Evolutionary conservation across 331 rosid species (phyloP), one percentile per base, ranked within the genome.

Genomic region (Saraca asoca): DNA sequence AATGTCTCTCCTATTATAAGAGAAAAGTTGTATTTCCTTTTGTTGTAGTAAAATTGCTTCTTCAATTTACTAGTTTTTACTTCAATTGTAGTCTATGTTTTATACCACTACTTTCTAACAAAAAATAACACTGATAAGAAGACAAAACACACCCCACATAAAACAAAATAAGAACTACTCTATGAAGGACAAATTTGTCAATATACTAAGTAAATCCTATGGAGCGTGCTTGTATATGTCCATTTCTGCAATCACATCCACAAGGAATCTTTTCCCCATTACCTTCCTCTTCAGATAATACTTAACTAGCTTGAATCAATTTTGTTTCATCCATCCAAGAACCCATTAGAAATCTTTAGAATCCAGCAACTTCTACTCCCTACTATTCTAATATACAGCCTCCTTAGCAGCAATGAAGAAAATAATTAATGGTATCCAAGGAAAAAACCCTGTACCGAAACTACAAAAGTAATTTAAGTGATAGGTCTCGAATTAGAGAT

Each of bases 201-300:
- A 17, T 15, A 39, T 74, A 91, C 96, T 96, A 44, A 91, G 91
- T 42, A 91, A 96, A 70, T 87, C 91, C 90, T 89, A 85, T 7
- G 98, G 98, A 51, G 77, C 75, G 18, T 71, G 75, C 58, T 87
- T 82, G 75, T 83, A 80, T 2, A 91, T 71, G 70, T 85, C 86
- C 44, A 89, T 69, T 79, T 87, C 98, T 4, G 91, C 42, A 17
- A 91, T 72, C 24, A 77, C 78, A 17, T 71, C 74, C 57, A n/a
- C 0, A 42, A 1, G 62, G 15, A 83, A 29, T 41, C 50, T 80
- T 44, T 51, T 80, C 13, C 80, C 79, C 65, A 53, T 51, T 2
- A 89, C 74, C 74, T 87, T 91, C 74, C 85, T 80, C 80, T 83
- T 82, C 48, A 91, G 64, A 79, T 80, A 85, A 76, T 44, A 87